Evolutionary conservation across 495 filamentous ascomycete species (phyloP).

Genomic region (Talaromyces trachyspermus): DNA sequence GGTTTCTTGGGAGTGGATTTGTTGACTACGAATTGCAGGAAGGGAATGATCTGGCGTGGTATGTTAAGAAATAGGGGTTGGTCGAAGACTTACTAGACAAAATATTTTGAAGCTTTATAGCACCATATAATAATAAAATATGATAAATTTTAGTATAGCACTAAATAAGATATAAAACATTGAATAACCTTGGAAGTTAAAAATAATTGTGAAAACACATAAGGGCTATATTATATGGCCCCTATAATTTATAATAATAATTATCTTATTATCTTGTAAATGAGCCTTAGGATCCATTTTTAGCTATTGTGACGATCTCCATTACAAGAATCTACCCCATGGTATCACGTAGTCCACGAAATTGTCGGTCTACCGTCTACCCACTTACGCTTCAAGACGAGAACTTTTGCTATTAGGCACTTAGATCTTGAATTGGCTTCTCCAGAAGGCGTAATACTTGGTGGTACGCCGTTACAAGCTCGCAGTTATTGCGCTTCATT

Average conservation of each 20-base stretch:
- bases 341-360: neutral
- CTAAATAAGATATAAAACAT: no score
- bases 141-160: neutral
- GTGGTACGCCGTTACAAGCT: slow-evolving; percentile 3
- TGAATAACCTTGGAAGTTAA: no score
- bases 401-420: slow-evolving; percentile 2
- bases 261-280: no score
- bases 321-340: no score
- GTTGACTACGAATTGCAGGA: slow-evolving; percentile 20
- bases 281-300: no score
- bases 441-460: slow-evolving; percentile 1
- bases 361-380: slow-evolving; percentile 1
- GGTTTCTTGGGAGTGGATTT: slow-evolving; percentile 45
- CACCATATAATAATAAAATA: neutral
- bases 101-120: no score
- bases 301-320: no score
- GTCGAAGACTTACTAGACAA: neutral
- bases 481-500: slow-evolving; percentile 1
- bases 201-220: no score
- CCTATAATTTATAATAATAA: no score
- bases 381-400: slow-evolving; percentile 1
- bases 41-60: slow-evolving; percentile 21
- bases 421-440: slow-evolving; percentile 2
- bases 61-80: slow-evolving; percentile 16
- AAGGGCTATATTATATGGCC: no score